phyloP scores from a whole-genome alignment of 352 stramenopile genomes.

The Phytophthora capsici region DNA sequence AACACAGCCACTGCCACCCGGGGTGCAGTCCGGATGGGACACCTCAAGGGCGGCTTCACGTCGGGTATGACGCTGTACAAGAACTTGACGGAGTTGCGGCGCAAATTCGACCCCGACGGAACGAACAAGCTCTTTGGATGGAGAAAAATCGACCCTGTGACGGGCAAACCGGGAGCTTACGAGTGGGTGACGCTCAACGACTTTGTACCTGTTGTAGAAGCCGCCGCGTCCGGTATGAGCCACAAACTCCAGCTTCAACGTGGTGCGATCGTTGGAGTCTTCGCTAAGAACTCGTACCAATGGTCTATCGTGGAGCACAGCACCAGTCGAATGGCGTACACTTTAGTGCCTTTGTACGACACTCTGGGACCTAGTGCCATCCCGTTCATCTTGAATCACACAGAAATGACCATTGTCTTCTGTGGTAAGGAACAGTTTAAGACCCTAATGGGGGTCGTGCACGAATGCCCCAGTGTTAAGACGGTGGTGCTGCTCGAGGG shows the following conservation, averaged over 20 bases:
- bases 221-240: conserved; percentile 48
- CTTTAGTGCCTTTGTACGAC: conserved; percentile 82
- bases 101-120: conserved; percentile 52
- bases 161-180: conserved; percentile 45
- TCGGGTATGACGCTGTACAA: conserved; percentile 55
- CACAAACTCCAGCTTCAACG: conserved; percentile 41
- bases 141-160: conserved; percentile 48
- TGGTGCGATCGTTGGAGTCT: conserved; percentile 66
- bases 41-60: conserved; percentile 37
- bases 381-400: conserved; percentile 82
- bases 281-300: conserved; percentile 77
- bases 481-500: conserved; percentile 64
- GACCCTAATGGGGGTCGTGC: conserved; percentile 52
- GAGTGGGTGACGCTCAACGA: conserved; percentile 70
- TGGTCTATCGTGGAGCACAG: conserved; percentile 73
- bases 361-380: conserved; percentile 69
- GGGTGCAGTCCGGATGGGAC: conserved; percentile 33
- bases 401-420: conserved; percentile 73
- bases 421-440: conserved; percentile 65
- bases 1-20: conserved; percentile 35
- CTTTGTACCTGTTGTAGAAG: conserved; percentile 57
- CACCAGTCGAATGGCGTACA: conserved; percentile 72
- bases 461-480: conserved; percentile 58
- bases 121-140: conserved; percentile 64
- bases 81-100: conserved; percentile 48